Evolutionary conservation across 768 basidiomycete species (phyloP).

Genomic region (Lactarius sanguifluus): DNA sequence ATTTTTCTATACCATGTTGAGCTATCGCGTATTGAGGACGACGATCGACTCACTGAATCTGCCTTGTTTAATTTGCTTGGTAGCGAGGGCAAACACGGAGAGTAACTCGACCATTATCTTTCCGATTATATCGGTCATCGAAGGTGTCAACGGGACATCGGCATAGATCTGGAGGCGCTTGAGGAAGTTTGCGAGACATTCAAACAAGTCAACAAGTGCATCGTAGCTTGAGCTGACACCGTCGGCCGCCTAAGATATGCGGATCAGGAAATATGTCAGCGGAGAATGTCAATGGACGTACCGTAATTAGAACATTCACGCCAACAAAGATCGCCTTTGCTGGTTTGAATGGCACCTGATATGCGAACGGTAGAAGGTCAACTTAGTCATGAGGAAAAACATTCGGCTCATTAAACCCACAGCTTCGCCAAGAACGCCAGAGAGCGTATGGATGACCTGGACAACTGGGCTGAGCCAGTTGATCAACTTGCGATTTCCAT

Average conservation of each 20-base stretch:
- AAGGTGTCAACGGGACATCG: background rate
- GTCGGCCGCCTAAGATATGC: background rate
- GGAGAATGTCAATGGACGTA: background rate
- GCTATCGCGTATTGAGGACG: background rate
- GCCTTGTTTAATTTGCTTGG: conserved; percentile 8
- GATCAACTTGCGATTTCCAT: background rate
- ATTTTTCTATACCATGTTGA: conserved; percentile 2
- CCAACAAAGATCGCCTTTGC: background rate
- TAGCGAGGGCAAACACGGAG: conserved; percentile 2
- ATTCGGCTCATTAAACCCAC: background rate
- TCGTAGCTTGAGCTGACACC: background rate
- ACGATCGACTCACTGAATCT: conserved; percentile 1
- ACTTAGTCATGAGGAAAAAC: too few relatives aligned
- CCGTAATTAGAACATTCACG: background rate
- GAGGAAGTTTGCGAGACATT: conserved; percentile 8
- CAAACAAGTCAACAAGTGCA: conserved; percentile 6
- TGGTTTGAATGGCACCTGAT: background rate
- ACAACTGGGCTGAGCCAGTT: background rate
- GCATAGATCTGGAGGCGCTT: conserved; percentile 6
- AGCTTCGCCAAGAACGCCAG: background rate
- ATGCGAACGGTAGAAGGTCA: background rate
- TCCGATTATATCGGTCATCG: background rate
- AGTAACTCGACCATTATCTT: conserved; percentile 14
- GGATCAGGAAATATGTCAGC: background rate
- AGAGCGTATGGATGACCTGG: background rate